Percentiles rank a stretch among this genome's conserved stretches.
phyloP scores from a whole-genome alignment of 768 basidiomycete species.

The Rubroboletus satanas region DNA sequence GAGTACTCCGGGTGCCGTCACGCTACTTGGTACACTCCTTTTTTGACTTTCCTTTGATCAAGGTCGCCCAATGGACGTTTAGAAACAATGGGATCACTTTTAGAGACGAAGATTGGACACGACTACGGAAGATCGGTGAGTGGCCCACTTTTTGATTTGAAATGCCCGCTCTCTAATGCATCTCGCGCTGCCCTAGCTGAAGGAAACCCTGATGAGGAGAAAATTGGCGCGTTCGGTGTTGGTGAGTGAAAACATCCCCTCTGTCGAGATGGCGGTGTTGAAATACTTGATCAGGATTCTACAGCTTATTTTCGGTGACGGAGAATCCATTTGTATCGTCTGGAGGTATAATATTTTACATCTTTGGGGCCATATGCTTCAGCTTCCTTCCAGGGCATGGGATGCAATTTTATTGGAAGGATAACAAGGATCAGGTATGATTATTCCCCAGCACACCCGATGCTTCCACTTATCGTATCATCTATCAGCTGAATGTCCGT shows the following conservation, averaged over 20 bases:
- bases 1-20: too few species aligned
- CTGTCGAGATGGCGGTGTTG: background rate
- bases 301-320: conserved; percentile 78
- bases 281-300: conserved; percentile 48
- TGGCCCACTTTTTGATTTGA: background rate
- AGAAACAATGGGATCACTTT: background rate
- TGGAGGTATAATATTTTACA: conserved; percentile 51
- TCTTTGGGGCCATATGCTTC: background rate
- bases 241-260: conserved; percentile 8
- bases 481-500: conserved; percentile 68
- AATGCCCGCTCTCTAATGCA: background rate
- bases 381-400: conserved; percentile 54
- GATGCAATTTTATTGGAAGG: conserved; percentile 98
- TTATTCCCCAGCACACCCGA: background rate
- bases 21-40: background rate
- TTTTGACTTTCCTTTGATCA: background rate
- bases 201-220: conserved; percentile 26
- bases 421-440: conserved; percentile 78
- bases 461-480: conserved; percentile 1
- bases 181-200: conserved; percentile 7
- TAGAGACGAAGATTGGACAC: conserved; percentile 7
- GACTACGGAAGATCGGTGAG: conserved; percentile 18
- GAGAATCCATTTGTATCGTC: conserved; percentile 82
- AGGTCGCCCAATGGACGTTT: background rate
- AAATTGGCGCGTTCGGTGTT: conserved; percentile 26